Percentiles rank a stretch among this genome's conserved stretches.
These are phyloP conservation scores for Cladosporium sp. DNA, from an alignment of 2,329 filamentous ascomycete genomes.

Conservation along the genomic window DNA sequence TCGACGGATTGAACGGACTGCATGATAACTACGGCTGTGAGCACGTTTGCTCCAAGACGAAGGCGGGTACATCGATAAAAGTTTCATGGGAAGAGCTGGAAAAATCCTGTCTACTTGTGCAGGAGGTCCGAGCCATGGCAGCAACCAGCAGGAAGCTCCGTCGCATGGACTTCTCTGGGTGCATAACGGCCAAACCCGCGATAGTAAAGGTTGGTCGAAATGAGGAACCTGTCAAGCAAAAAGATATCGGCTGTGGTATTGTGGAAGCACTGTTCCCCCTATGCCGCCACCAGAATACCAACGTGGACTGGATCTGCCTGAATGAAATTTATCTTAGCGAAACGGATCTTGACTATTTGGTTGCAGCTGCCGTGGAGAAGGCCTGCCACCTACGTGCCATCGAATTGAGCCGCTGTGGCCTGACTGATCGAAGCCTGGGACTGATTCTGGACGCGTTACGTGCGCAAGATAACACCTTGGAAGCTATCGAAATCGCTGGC, in stretches of 20 bases:
- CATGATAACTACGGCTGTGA: slow-evolving; percentile 62
- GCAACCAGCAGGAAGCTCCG: slow-evolving; percentile 64
- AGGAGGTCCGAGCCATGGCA: slow-evolving; percentile 67
- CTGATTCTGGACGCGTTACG: slow-evolving; percentile 64
- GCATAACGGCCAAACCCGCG: slow-evolving; percentile 56
- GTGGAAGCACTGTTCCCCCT: slow-evolving; percentile 69
- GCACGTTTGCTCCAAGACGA: slow-evolving; percentile 61
- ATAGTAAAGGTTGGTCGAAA: not conserved
- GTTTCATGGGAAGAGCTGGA: slow-evolving; percentile 56
- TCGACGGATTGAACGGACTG: slow-evolving; percentile 65
- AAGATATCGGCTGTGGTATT: slow-evolving; percentile 67
- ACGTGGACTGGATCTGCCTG: slow-evolving; percentile 69
- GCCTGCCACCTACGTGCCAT: slow-evolving; percentile 66
- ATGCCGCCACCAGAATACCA: slow-evolving; percentile 66
- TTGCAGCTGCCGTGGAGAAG: slow-evolving; percentile 67
- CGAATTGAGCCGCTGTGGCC: slow-evolving; percentile 64
- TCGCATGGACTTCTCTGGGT: slow-evolving; percentile 65
- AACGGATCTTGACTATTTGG: slow-evolving; percentile 66
- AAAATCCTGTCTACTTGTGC: slow-evolving; percentile 61
- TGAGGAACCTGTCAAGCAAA: slow-evolving; percentile 24
- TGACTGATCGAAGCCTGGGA: slow-evolving; percentile 59
- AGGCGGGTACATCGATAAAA: slow-evolving; percentile 55
- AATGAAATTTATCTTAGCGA: slow-evolving; percentile 71
- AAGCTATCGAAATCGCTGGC: slow-evolving; percentile 66
- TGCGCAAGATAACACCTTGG: slow-evolving; percentile 65